Evolutionary conservation across 257 asterid species (phyloP).

Genomic region (Solanum neorickii): DNA sequence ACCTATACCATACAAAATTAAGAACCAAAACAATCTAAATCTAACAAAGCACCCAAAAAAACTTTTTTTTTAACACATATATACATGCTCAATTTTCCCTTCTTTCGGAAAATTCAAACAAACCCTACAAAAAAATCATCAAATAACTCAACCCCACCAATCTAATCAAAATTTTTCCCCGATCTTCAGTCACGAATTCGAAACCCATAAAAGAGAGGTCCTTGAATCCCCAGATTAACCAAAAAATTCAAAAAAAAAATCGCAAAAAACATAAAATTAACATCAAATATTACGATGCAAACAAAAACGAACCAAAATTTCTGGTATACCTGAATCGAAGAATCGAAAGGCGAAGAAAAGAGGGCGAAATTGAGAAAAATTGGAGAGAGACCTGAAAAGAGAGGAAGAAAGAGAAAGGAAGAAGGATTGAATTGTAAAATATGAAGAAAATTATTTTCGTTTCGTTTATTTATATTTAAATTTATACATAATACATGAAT

Average conservation of each 20-base stretch:
- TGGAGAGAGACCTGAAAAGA: not conserved
- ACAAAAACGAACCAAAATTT: not conserved
- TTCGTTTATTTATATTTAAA: not conserved
- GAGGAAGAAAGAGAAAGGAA: not conserved
- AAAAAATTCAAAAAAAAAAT: not conserved
- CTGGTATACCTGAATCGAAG: not conserved
- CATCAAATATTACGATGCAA: not conserved
- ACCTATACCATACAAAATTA: not conserved
- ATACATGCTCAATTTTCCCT: not conserved
- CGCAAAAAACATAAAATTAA: not conserved
- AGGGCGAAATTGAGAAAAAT: not conserved
- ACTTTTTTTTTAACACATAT: not conserved
- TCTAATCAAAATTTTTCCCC: not conserved
- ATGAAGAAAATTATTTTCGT: not conserved
- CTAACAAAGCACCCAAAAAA: not conserved
- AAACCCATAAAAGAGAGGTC: not conserved
- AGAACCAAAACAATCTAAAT: not conserved
- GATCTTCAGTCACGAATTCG: not conserved
- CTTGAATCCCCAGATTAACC: not conserved
- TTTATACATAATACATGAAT: not conserved
- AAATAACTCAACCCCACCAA: not conserved
- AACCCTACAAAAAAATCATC: not conserved
- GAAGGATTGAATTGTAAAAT: not conserved
- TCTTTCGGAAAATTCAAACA: not conserved
- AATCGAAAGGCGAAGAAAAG: not conserved